Evolutionary conservation across 768 basidiomycete genomes (phyloP).

Genomic region (Trametes cubensis): DNA sequence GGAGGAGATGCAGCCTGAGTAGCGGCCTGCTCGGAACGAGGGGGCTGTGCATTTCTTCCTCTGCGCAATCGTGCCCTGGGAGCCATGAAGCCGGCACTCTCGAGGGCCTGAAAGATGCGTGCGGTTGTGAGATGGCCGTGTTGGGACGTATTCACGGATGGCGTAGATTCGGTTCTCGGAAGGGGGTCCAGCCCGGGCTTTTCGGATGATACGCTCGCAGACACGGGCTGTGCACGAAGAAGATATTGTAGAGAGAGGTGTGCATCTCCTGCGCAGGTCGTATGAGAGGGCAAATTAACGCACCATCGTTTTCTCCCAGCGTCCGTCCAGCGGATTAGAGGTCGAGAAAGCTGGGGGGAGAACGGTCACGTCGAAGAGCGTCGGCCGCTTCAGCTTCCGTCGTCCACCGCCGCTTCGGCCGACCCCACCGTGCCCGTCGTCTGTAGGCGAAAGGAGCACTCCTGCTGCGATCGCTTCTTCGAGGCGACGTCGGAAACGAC

Average conservation of each 20-base stretch:
- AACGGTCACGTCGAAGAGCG: conserved; percentile 51
- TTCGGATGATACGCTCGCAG: conserved; percentile 18
- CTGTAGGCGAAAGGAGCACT: conserved; percentile 43
- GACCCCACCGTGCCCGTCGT: conserved; percentile 16
- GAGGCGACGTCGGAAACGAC: conserved; percentile 56
- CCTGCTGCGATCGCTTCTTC: conserved; percentile 58
- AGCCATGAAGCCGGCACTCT: conserved; percentile 10
- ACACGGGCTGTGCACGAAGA: conserved; percentile 21
- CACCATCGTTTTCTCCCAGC: conserved; percentile 56
- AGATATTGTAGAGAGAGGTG: not conserved
- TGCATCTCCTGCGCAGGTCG: not conserved
- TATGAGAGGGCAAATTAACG: conserved; percentile 21
- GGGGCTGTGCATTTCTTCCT: not conserved
- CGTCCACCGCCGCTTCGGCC: conserved; percentile 39
- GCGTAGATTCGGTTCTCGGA: not conserved
- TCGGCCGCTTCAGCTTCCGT: conserved; percentile 49
- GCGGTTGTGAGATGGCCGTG: not conserved
- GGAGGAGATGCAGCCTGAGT: not conserved
- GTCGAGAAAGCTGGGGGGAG: conserved; percentile 24
- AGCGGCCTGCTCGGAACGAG: conserved; percentile 9
- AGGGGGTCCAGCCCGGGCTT: conserved; percentile 13
- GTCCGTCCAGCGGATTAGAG: conserved; percentile 32
- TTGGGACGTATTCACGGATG: not conserved
- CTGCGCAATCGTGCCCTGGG: conserved; percentile 15
- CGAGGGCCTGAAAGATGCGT: conserved; percentile 7